Evolutionary conservation across 2,329 filamentous ascomycete species (phyloP), one percentile per base, ranked within the genome.

Genomic region (Alternaria sp.): DNA sequence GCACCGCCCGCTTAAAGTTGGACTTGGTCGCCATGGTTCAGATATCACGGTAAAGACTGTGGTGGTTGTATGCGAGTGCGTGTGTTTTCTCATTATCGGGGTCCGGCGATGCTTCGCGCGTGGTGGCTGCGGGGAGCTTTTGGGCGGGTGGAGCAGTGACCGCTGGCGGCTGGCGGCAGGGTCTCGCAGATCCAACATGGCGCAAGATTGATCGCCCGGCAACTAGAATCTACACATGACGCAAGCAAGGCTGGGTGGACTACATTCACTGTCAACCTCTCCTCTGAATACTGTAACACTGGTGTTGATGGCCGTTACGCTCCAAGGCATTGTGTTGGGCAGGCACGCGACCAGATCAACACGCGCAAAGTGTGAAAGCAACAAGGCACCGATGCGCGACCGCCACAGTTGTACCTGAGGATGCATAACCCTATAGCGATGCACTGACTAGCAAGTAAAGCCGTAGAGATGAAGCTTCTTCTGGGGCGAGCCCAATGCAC

Each of bases 1-100:
- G 72, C 69, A 74, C 12, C 54, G 79, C 80, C 77, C 84, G 83
- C 77, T 82, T 85, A 74, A 81, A 81, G 73, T 83, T 85, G 64
- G 85, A 83, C 82, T 84, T 86, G 11, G 70, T 72, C 36, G 71
- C 68, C 76, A 78, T 78, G 49, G 40, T 59, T 30, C 57, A 17
- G 32, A 21, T 30, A 19, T 40, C 26, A 19, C 32, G 47, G 47
- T n/a, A 25, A 25, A 45, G 26, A 60, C 30, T 21, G 49, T 30
- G 40, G 30, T 56, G 19, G 19, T 25, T 62, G 56, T 26, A 25
- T 43, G 51, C 23, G n/a, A 47, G 43, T 26, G 21, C 54, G 25
- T 30, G 26, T 43, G 40, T 54, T 46, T 46, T 30, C 54, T 52
- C 66, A 68, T 68, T 43, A 44, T 63, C 55, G 56, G 57, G 40